Base-by-base conservation (phyloP, 2,329 filamentous ascomycete species). In the Aspergillus quadrilineatus region DNA sequence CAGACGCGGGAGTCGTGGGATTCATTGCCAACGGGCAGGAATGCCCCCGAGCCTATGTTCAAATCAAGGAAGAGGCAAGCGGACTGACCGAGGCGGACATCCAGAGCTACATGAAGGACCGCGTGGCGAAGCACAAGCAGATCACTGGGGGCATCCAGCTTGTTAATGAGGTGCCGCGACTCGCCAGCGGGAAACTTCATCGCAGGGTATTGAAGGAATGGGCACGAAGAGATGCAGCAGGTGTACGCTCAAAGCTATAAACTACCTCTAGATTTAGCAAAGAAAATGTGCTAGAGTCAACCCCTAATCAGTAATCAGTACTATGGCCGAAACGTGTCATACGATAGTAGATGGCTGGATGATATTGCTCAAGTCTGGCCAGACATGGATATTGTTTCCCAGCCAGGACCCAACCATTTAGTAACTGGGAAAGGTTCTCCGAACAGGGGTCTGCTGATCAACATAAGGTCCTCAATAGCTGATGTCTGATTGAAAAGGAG, bases 151-250 rank as follows among this genome's bases (percentile, higher is more conserved):
- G 81, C 3, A 77, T 84, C 22, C 71, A 76, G 34, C 83, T 85
- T 58, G 75, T 85, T 9, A 79, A 84, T 43, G 80, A 82, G 62
- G 79, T 86, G 51, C 83, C 83, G 0, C 84, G 83, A 65, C 69
- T 84, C 44, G 78, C 80, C 12, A 81, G 79, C 58, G 83, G 83
- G 9, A 86, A 85, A 74, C 84, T 85, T 46, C 76, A 81, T 67
- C 73, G 82, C 37, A 83, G 83, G 28, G 46, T 47, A 4, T 9
- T 57, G 7, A 57, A 57, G 50, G 42, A 57, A 44, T 57, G 55
- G 55, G 55, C 55, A 3, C 44, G 46, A 17, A 14, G 47, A 22
- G 55, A 53, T 5, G 42, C 48, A n/a, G 48, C 37, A 6, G n/a
- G 37, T 2, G 9, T 12, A 1, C 14, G 36, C 7, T 17, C 49